A percentile compares a stretch with the other conserved stretches of the same genome.
Evolutionary conservation across 306 rosid genomes (phyloP).

Genomic region (Vigna mungo): DNA sequence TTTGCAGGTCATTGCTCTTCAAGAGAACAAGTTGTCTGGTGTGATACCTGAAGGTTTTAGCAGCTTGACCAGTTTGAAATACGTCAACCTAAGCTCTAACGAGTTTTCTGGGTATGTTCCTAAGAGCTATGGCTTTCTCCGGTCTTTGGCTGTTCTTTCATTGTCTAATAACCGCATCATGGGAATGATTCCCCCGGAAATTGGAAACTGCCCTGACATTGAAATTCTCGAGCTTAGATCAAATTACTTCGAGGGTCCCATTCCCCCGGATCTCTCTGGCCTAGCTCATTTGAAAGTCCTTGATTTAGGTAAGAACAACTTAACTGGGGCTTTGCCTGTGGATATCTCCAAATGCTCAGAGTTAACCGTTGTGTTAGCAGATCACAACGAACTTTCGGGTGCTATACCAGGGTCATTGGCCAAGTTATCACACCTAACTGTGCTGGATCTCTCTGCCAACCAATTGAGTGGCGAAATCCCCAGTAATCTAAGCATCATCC

Average conservation of each 20-base stretch:
- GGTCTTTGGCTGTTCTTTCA: conserved; percentile 11
- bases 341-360: neutral
- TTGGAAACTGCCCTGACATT: conserved; percentile 25
- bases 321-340: neutral
- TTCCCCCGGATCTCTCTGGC: neutral
- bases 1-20: conserved; percentile 13
- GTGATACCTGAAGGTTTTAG: conserved; percentile 13
- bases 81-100: conserved; percentile 17
- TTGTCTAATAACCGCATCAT: neutral
- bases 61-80: conserved; percentile 21
- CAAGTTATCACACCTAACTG: neutral
- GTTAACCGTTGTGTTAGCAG: conserved; percentile 7
- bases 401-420: conserved; percentile 13
- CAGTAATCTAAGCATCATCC: neutral
- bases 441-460: conserved; percentile 15
- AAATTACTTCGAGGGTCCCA: neutral
- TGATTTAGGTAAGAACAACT: neutral
- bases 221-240: conserved; percentile 23
- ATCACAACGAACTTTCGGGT: conserved; percentile 25
- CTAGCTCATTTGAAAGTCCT: conserved; percentile 23
- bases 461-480: conserved; percentile 11
- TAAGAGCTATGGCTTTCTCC: conserved; percentile 16
- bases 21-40: conserved; percentile 24
- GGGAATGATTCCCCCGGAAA: neutral
- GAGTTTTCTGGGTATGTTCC: conserved; percentile 10